Base-by-base conservation (phyloP, 2,329 filamentous ascomycete genomes). In the Piedraia hortae region DNA sequence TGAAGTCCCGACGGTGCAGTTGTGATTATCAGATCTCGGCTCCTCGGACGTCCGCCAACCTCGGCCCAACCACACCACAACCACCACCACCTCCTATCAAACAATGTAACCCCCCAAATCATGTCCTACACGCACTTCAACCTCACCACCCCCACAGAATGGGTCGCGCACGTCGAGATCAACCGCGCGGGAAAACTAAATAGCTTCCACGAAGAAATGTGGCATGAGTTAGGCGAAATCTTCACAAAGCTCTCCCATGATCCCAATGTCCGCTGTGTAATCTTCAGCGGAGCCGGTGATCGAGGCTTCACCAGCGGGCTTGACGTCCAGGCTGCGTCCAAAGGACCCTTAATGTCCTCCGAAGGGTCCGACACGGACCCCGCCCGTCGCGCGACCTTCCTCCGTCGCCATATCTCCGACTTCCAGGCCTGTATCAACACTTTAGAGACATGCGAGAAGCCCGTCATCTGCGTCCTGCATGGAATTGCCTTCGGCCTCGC, bases 141-240 rank as follows among this genome's bases (percentile, higher is more conserved):
- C 32, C 54, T 88, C 34, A 63, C 59, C n/a, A 65, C 64, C 18
- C 74, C 78, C 0, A 38, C 50, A 16, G 57, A 68, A 37, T 65
- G 65, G 50, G 68, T 91, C 21, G 73, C 68, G n/a, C 75, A 89
- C 43, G 71, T 93, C 27, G 70, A 91, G 48, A 89, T 89, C 48
- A 80, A 88, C 51, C 62, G 80, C 1, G 64, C 80, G 1, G 47
- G 62, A 32, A 90, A 89, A 51, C 53, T 91, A 43, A 93, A 93
- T 45, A 66, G 80, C 31, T 91, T 90, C 45, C 59, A 64, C 32
- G 65, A 75, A 42, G 51, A 62, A 24, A 82, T 91, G 65, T 91
- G 80, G 77, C 51, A 68, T 23, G 77, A 89, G 50, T 56, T 90
- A 30, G 62, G 65, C 24, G 38, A 45, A 7, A 54, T 88, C 33